Evolutionary conservation across 164 flowering plant species (phyloP).

Genomic region (Taxillus chinensis): DNA sequence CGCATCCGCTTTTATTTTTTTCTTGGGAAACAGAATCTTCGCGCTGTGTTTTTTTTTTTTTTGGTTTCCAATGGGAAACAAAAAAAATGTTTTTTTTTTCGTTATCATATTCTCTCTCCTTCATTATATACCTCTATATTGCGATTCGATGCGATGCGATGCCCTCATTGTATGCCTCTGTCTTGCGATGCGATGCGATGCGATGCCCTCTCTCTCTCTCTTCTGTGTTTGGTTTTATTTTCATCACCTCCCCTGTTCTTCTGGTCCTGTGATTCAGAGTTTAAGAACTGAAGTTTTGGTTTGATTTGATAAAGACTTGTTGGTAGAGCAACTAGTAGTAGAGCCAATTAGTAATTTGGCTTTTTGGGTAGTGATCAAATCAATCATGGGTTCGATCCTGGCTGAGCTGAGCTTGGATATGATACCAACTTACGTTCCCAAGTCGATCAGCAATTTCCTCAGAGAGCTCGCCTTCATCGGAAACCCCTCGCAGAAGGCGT

Average conservation of each 20-base stretch:
- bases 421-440: slow-evolving; percentile 25
- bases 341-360: not conserved
- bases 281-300: not conserved
- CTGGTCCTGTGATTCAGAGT: not conserved
- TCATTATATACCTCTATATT: not conserved
- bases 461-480: slow-evolving; percentile 29
- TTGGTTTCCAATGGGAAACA: not conserved
- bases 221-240: no score
- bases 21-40: slow-evolving; percentile 2
- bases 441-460: slow-evolving; percentile 31
- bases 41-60: not conserved
- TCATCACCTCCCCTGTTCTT: not conserved
- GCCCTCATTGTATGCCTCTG: no score
- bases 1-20: slow-evolving; percentile 1
- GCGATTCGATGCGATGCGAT: not conserved
- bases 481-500: slow-evolving; percentile 20
- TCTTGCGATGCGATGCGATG: no score
- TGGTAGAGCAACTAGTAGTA: not conserved
- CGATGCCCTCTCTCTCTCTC: no score
- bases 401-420: slow-evolving; percentile 40
- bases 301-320: not conserved
- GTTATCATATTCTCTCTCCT: not conserved
- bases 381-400: slow-evolving; percentile 34
- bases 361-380: not conserved
- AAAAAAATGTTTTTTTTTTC: not conserved